Evolutionary conservation across 2,329 filamentous ascomycete species (phyloP).

Genomic region (Alternaria burnsii): DNA sequence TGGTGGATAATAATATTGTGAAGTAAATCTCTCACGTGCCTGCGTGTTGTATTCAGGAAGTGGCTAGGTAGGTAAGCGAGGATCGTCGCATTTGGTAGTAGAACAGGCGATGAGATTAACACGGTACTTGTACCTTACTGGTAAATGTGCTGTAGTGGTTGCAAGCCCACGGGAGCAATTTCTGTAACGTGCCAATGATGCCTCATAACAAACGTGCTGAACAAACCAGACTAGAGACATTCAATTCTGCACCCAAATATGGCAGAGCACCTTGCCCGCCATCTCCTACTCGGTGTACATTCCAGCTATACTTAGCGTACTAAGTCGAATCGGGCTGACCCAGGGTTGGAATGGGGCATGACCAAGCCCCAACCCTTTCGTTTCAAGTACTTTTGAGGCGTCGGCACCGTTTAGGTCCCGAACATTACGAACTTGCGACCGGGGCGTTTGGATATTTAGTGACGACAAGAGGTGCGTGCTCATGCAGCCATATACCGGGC

Average conservation of each 20-base stretch:
- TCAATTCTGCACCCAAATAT: constrained; percentile 36
- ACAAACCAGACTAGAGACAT: constrained; percentile 49
- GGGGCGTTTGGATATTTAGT: constrained; percentile 36
- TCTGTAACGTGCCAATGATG: constrained; percentile 40
- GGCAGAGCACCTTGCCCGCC: constrained; percentile 44
- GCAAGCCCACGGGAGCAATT: constrained; percentile 37
- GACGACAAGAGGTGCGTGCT: constrained; percentile 32
- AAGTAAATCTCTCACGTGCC: constrained; percentile 37
- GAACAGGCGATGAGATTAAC: constrained; percentile 27
- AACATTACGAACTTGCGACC: constrained; percentile 23
- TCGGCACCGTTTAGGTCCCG: constrained; percentile 26
- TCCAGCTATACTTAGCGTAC: constrained; percentile 47
- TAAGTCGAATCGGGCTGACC: constrained; percentile 18
- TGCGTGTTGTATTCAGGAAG: constrained; percentile 22
- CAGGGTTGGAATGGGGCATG: constrained; percentile 44
- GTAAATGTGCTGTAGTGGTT: constrained; percentile 18
- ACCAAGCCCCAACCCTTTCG: constrained; percentile 39
- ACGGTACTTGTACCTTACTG: constrained; percentile 37
- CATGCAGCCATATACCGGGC: constrained; percentile 35
- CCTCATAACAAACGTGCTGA: constrained; percentile 45
- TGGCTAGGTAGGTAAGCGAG: constrained; percentile 22
- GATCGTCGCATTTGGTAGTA: constrained; percentile 16
- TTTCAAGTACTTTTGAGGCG: constrained; percentile 36
- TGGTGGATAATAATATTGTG: constrained; percentile 40
- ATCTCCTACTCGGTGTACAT: constrained; percentile 42